Evolutionary conservation across 176 grass and related monocot genomes (phyloP), one percentile per base, ranked within the genome.

Genomic region (Cymbopogon citratus): DNA sequence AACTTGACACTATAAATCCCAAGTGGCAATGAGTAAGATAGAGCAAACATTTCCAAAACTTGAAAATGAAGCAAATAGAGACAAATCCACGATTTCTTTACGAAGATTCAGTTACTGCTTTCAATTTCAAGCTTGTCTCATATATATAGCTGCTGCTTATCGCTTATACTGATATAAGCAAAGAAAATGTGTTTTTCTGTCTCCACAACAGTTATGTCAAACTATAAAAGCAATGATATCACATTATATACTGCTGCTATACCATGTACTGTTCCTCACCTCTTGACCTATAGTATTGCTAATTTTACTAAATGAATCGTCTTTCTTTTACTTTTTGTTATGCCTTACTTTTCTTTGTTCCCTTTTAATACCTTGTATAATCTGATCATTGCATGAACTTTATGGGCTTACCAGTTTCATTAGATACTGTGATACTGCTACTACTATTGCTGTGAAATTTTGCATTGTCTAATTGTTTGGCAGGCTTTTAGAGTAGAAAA

Each of bases 1-100:
- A 73, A 86, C 56, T 28, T 64, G 61, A 71, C 28, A n/a, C 11
- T 19, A 26, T 10, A 45, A 54, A 21, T 18, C 59, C 9, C 5
- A 35, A 66, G 13, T 57, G 34, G 66, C 33, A 61, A 24, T 65
- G 10, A 62, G 46, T 46, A 74, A 29, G 24, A 9, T 46, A 15
- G 39, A 68, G 25, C 43, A 52, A 69, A 7, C 49, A 61, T 38
- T 41, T 65, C 3, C 16, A 4, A 56, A 67, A 21, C 11, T 84
- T 46, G 14, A 36, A 78, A 78, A 85, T 72, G 9, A 64, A 39
- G n/a, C 44, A 14, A n/a, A n/a, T n/a, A n/a, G n/a, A n/a, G n/a
- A n/a, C n/a, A n/a, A 40, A 29, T 86, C 44, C 12, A 25, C 36
- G 27, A 16, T 6, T 59, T 61, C 7, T 73, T 62, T 72, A 56